Percentiles rank a stretch among this genome's conserved stretches.
These are phyloP conservation scores for Fusarium sulawesiense DNA, from an alignment of 2,329 filamentous ascomycete genomes.

Conservation along the genomic window DNA sequence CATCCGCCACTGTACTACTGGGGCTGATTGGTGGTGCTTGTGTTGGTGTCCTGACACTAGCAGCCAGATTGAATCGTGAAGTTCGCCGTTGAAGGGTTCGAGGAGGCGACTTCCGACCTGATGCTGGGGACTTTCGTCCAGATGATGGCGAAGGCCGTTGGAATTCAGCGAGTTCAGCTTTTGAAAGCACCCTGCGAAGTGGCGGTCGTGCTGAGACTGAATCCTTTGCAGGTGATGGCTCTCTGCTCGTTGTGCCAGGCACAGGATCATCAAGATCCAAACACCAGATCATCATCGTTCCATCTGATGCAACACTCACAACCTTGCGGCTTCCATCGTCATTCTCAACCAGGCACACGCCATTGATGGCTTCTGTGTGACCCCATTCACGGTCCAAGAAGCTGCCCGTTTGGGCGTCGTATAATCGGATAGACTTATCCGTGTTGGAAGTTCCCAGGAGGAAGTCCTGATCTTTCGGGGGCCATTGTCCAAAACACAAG, in stretches of 20 bases:
- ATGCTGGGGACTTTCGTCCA: slow-evolving; percentile 62
- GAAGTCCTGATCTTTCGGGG: slow-evolving; percentile 68
- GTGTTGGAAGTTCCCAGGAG: slow-evolving; percentile 91
- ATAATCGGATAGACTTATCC: slow-evolving; percentile 94
- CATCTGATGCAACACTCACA: slow-evolving; percentile 82
- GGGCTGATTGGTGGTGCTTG: slow-evolving; percentile 56
- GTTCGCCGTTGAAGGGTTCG: slow-evolving; percentile 65
- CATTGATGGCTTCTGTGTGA: slow-evolving; percentile 93
- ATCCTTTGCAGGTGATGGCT: slow-evolving; percentile 66
- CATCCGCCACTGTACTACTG: slow-evolving; percentile 52
- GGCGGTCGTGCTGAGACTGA: slow-evolving; percentile 73
- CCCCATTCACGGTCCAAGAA: slow-evolving; percentile 93
- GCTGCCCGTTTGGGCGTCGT: slow-evolving; percentile 79
- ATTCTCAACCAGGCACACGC: slow-evolving; percentile 76
- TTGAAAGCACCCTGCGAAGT: slow-evolving; percentile 85
- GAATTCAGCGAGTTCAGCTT: slow-evolving; percentile 86
- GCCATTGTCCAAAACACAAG: slow-evolving; percentile 72
- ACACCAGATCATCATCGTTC: slow-evolving; percentile 84
- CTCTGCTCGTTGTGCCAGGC: slow-evolving; percentile 58
- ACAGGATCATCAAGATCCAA: slow-evolving; percentile 62
- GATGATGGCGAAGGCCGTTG: slow-evolving; percentile 62
- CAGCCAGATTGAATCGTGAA: slow-evolving; percentile 62
- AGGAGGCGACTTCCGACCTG: slow-evolving; percentile 66
- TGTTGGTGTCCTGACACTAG: slow-evolving; percentile 53
- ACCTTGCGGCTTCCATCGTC: slow-evolving; percentile 67